phyloP scores from a whole-genome alignment of 441 rosid species.

The Manihot esculenta region DNA sequence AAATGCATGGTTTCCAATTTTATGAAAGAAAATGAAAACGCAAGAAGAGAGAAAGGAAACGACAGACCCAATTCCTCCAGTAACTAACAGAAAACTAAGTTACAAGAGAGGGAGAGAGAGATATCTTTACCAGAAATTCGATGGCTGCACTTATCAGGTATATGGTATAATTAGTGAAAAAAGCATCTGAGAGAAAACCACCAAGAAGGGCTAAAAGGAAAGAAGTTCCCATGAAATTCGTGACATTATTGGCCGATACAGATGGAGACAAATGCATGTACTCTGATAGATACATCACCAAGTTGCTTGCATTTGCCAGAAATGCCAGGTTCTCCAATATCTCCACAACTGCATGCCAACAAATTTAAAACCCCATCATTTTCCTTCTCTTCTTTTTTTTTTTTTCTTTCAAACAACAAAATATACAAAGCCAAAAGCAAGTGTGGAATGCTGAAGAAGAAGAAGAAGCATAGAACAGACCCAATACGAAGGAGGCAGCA shows the following conservation, averaged over 20 bases:
- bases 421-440: background rate
- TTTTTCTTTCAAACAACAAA: background rate
- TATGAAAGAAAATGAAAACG: background rate
- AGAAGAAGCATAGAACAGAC: constrained; percentile 27
- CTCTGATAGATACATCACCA: constrained; percentile 66
- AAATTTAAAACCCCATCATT: too few relatives aligned
- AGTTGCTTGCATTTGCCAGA: constrained; percentile 92
- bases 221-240: constrained; percentile 97
- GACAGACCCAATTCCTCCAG: background rate
- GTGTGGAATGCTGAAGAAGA: too few relatives aligned
- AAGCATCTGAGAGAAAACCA: constrained; percentile 89
- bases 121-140: constrained; percentile 65
- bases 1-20: background rate
- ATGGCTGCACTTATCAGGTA: constrained; percentile 70
- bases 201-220: constrained; percentile 94
- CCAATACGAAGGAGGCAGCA: constrained; percentile 74
- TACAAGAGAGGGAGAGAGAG: background rate
- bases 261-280: constrained; percentile 87
- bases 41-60: background rate
- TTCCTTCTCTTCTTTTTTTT: too few relatives aligned
- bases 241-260: constrained; percentile 75
- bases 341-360: constrained; percentile 56
- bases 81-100: background rate
- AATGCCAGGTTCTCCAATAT: constrained; percentile 88
- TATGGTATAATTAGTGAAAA: constrained; percentile 72